Evolutionary conservation across 768 basidiomycete genomes (phyloP), one percentile per base, ranked within the genome.

Genomic region (Boletellus emodensis): DNA sequence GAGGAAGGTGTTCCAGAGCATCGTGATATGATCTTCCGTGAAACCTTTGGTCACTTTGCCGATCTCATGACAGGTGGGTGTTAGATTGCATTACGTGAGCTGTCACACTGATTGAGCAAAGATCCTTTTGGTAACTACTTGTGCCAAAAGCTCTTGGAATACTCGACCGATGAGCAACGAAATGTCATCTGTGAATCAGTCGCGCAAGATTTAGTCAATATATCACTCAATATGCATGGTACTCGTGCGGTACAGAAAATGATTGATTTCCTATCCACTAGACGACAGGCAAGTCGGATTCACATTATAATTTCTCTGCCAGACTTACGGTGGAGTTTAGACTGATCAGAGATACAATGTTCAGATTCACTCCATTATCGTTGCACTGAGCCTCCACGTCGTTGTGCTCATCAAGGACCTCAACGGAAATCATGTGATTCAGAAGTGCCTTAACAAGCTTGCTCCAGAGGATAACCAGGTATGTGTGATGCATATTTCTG

Each of bases 61-160:
- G 96, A 98, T 59, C 79, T 99, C 54, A 99, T 99, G 96, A 98
- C 93, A 30, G 91, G 90, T 90, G 53, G 28, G 78, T 65, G 7
- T 17, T 46, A 30, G 47, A 48, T 22, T 44, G 17, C 11, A 42
- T 37, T 49, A 50, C 49, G 43, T 43, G 20, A 24, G 12, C 18
- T 32, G 15, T 30, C 17, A 52, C 44, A 15, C 51, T 52, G 45
- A 51, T 41, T 28, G 4, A 48, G 12, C 11, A 7, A 56, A 90
- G 94, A 98, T 76, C 95, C 96, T 2, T 98, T 99, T 71, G 96
- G 96, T 51, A 99, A 99, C 71, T 99, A 99, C 67, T 80, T 99
- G 49, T 97, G 95, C 71, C 96, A 99, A 72, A 97, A 97, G 71
- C 79, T 99, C 34, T 75, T 99, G 58, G 96, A 99, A 71, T 95